Evolutionary conservation across 352 stramenopile genomes (phyloP).

Genomic region (Globisporangium paroecandrum): DNA sequence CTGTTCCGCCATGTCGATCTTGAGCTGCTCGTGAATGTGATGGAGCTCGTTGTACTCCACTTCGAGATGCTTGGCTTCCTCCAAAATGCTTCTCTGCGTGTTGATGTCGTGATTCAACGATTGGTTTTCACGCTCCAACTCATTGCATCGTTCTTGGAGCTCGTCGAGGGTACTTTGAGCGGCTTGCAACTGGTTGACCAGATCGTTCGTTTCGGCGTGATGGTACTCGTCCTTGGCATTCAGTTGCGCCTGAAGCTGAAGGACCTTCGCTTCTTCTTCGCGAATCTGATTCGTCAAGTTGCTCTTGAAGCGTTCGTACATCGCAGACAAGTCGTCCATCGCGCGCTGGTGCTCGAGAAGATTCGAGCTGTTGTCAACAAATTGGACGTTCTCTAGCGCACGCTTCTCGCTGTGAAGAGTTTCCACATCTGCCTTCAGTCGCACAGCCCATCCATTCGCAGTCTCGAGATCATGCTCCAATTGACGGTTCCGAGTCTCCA

Average conservation of each 20-base stretch:
- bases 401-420: constrained; percentile 38
- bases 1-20: constrained; percentile 26
- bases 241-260: constrained; percentile 32
- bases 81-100: constrained; percentile 10
- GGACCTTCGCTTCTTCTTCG: constrained; percentile 41
- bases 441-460: constrained; percentile 28
- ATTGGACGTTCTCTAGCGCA: constrained; percentile 26
- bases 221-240: constrained; percentile 28
- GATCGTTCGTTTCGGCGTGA: constrained; percentile 22
- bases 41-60: constrained; percentile 29
- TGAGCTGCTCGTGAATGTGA: constrained; percentile 34
- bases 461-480: constrained; percentile 35
- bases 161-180: constrained; percentile 20
- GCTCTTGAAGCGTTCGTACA: constrained; percentile 37
- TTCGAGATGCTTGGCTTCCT: constrained; percentile 25
- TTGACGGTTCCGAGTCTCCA: constrained; percentile 33
- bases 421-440: constrained; percentile 33
- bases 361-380: constrained; percentile 16
- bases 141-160: constrained; percentile 23
- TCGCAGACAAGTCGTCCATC: constrained; percentile 29
- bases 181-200: constrained; percentile 29
- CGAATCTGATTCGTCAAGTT: constrained; percentile 39
- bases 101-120: constrained; percentile 28
- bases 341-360: constrained; percentile 22
- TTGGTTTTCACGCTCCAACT: constrained; percentile 52